A percentile compares a stretch with the other conserved stretches of the same genome.
These are phyloP conservation scores for Mycena floridula DNA, from an alignment of 768 basidiomycete genomes.

Conservation along the genomic window DNA sequence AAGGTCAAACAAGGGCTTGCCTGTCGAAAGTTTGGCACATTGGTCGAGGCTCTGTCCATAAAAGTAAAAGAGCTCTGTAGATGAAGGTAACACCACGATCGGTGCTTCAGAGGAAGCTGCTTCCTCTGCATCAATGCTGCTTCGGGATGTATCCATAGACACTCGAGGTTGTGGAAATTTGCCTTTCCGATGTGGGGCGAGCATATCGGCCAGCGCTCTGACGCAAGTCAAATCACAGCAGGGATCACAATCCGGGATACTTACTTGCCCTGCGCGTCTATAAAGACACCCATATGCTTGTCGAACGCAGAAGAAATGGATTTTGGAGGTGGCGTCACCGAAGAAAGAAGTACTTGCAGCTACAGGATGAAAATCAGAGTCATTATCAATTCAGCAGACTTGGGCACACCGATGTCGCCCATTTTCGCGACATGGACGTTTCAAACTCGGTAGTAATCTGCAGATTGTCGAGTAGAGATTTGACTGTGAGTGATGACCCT, in stretches of 20 bases:
- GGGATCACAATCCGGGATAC: slow-evolving; percentile 10
- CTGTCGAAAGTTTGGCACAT: slow-evolving; percentile 85
- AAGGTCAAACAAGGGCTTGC: slow-evolving; percentile 78
- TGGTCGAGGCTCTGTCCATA: slow-evolving; percentile 94
- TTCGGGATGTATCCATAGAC: slow-evolving; percentile 55
- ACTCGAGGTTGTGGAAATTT: slow-evolving; percentile 46
- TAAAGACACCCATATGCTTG: slow-evolving; percentile 85
- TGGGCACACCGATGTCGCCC: slow-evolving; percentile 60
- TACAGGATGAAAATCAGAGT: no score
- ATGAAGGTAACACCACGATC: slow-evolving; percentile 79
- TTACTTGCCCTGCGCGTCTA: slow-evolving; percentile 94
- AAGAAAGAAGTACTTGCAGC: slow-evolving; percentile 28
- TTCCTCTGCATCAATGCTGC: slow-evolving; percentile 31
- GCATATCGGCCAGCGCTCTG: slow-evolving; percentile 88
- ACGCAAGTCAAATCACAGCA: background rate
- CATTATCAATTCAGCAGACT: no score
- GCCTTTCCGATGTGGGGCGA: slow-evolving; percentile 67
- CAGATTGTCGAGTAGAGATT: slow-evolving; percentile 76
- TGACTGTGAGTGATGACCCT: slow-evolving; percentile 65
- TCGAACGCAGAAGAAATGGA: slow-evolving; percentile 90
- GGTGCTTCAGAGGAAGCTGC: slow-evolving; percentile 34
- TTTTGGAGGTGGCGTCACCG: slow-evolving; percentile 48
- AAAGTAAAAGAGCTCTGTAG: slow-evolving; percentile 95
- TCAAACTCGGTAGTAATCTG: slow-evolving; percentile 90
- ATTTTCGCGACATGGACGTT: slow-evolving; percentile 71